These are phyloP conservation scores for Wallacemonas collosoma DNA, from an alignment of 208 protist species.

Conservation along the genomic window DNA sequence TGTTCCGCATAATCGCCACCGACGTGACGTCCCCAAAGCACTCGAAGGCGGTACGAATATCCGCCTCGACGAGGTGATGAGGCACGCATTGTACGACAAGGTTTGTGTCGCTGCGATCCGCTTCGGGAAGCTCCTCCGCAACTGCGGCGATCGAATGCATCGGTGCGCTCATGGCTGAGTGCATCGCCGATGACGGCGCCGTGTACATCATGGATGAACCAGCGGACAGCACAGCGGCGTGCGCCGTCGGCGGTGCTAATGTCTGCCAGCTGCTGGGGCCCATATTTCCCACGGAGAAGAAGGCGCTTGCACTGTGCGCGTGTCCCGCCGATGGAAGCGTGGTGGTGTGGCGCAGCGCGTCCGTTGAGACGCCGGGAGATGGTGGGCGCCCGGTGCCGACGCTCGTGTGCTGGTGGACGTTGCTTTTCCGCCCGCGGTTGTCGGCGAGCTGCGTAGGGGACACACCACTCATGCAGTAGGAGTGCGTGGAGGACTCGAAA, in stretches of 20 bases:
- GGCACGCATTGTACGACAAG: constrained; percentile 64
- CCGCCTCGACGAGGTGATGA: constrained; percentile 33
- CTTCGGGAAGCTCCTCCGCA: constrained; percentile 9
- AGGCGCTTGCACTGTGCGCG: not conserved
- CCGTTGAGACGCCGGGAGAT: not conserved
- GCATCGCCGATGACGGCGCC: not conserved
- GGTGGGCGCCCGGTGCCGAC: too few relatives aligned
- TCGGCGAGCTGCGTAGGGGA: too few relatives aligned
- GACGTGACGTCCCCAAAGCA: constrained; percentile 57
- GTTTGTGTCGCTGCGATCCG: constrained; percentile 50
- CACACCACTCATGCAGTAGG: not conserved
- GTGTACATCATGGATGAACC: not conserved
- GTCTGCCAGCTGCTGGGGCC: constrained; percentile 6
- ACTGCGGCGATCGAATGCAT: not conserved
- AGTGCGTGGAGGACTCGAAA: not conserved
- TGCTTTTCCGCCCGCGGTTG: too few relatives aligned
- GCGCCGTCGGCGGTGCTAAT: not conserved
- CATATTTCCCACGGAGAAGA: constrained; percentile 14
- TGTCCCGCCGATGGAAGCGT: not conserved
- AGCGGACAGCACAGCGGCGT: not conserved
- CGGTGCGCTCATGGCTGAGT: constrained; percentile 7
- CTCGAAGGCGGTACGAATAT: constrained; percentile 42
- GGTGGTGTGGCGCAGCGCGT: not conserved
- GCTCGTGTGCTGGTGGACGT: too few relatives aligned
- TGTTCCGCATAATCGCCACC: constrained; percentile 73